phyloP scores from a whole-genome alignment of 345 rosid genomes.

The Linum usitatissimum region DNA sequence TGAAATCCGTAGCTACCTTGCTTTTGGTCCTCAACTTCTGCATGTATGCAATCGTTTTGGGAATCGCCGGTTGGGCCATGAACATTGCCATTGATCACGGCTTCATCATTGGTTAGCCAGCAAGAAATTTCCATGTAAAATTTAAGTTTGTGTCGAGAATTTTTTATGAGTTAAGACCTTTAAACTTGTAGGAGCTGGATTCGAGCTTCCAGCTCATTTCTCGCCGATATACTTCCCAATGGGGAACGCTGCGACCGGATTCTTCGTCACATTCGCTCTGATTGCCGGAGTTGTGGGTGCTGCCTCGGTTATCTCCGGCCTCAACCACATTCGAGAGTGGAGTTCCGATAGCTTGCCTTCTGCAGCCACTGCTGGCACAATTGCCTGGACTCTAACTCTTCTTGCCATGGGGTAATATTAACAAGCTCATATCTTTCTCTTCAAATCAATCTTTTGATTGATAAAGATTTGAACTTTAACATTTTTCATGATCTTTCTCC shows the following conservation, averaged over 20 bases:
- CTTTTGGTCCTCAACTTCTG: constrained; percentile 67
- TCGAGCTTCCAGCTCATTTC: constrained; percentile 73
- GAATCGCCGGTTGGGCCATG: constrained; percentile 81
- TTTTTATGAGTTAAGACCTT: neutral
- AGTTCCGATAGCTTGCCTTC: constrained; percentile 47
- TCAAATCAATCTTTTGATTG: neutral
- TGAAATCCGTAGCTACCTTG: constrained; percentile 43
- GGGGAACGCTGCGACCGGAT: constrained; percentile 97
- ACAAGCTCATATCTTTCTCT: neutral
- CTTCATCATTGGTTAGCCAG: constrained; percentile 55
- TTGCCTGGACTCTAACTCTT: constrained; percentile 84
- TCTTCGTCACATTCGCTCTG: constrained; percentile 65
- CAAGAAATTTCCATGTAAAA: neutral
- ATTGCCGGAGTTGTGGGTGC: constrained; percentile 84
- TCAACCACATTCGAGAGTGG: constrained; percentile 62
- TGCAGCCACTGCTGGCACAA: constrained; percentile 55
- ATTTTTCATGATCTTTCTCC: neutral
- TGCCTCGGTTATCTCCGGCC: constrained; percentile 60
- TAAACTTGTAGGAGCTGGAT: constrained; percentile 46
- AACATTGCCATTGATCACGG: constrained; percentile 70
- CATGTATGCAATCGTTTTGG: constrained; percentile 58
- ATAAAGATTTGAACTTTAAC: neutral
- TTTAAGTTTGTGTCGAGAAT: too few species aligned
- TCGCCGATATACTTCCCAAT: constrained; percentile 86
- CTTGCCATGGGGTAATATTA: constrained; percentile 74